phyloP scores from a whole-genome alignment of 371 early-diverging fungal species.

The Saksenaea oblongispora region DNA sequence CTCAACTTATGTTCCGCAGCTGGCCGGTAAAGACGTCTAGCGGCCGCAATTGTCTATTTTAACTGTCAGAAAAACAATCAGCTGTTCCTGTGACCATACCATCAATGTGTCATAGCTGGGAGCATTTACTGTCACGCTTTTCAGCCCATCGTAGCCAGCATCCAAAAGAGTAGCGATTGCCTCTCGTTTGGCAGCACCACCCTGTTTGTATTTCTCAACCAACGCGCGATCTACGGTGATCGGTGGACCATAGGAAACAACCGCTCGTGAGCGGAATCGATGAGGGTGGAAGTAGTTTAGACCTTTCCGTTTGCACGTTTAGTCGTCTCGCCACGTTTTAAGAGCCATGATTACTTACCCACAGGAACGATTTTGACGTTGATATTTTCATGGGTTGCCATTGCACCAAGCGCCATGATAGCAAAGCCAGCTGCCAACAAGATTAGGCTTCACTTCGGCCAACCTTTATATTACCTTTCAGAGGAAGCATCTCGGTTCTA shows the following conservation, averaged over 20 bases:
- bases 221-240: conserved; percentile 64
- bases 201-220: conserved; percentile 68
- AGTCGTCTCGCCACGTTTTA: neutral
- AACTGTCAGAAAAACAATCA: neutral
- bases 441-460: neutral
- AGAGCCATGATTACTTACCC: conserved; percentile 36
- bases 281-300: conserved; percentile 90
- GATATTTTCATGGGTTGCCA: conserved; percentile 71
- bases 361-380: conserved; percentile 86
- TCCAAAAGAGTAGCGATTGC: conserved; percentile 69
- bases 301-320: conserved; percentile 30
- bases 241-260: conserved; percentile 85
- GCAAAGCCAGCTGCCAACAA: conserved; percentile 62
- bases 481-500: conserved; percentile 82
- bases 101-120: conserved; percentile 79
- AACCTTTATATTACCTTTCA: conserved; percentile 58
- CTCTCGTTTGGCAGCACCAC: conserved; percentile 71
- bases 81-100: conserved; percentile 30
- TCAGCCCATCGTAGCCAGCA: conserved; percentile 62
- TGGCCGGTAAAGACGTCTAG: conserved; percentile 73
- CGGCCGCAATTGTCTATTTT: conserved; percentile 69
- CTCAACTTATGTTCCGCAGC: conserved; percentile 54
- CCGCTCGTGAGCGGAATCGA: conserved; percentile 86
- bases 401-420: conserved; percentile 84
- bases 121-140: conserved; percentile 81